phyloP scores from a whole-genome alignment of 345 rosid genomes.

The Eucalyptus melliodora region DNA sequence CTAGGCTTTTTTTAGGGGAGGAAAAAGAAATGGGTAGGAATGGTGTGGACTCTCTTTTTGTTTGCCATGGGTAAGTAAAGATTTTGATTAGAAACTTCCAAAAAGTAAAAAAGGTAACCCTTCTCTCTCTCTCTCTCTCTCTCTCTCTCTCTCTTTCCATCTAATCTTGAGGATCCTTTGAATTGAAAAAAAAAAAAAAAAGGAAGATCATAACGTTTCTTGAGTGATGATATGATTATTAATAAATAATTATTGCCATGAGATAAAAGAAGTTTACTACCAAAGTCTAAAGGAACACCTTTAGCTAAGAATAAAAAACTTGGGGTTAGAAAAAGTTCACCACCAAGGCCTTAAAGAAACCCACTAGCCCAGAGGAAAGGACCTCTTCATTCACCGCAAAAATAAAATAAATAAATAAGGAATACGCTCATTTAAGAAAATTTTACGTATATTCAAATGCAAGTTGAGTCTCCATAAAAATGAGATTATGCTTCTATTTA shows the following conservation, averaged over 20 bases:
- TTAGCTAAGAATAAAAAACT: background rate
- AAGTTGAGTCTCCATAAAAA: background rate
- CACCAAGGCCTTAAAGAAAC: fast-evolving
- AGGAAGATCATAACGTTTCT: background rate
- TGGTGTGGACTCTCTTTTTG: background rate
- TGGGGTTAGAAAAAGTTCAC: background rate
- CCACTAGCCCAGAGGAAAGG: background rate
- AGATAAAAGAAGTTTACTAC: too few species aligned
- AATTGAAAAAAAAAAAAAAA: background rate
- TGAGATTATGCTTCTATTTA: background rate
- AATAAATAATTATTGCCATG: background rate
- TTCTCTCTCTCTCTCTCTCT: background rate
- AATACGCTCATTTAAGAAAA: background rate
- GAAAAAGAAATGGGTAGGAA: background rate
- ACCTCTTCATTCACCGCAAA: background rate
- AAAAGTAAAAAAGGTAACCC: background rate
- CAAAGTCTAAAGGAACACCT: background rate
- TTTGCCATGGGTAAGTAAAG: background rate
- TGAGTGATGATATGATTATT: background rate
- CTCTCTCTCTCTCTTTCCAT: background rate
- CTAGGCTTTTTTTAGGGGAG: background rate
- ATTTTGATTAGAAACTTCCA: background rate
- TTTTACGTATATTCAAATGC: background rate
- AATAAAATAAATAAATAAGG: background rate
- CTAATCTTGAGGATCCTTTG: background rate